Evolutionary conservation across 1,284 basidiomycete species (phyloP).

Genomic region (Apiotrichum gracile): DNA sequence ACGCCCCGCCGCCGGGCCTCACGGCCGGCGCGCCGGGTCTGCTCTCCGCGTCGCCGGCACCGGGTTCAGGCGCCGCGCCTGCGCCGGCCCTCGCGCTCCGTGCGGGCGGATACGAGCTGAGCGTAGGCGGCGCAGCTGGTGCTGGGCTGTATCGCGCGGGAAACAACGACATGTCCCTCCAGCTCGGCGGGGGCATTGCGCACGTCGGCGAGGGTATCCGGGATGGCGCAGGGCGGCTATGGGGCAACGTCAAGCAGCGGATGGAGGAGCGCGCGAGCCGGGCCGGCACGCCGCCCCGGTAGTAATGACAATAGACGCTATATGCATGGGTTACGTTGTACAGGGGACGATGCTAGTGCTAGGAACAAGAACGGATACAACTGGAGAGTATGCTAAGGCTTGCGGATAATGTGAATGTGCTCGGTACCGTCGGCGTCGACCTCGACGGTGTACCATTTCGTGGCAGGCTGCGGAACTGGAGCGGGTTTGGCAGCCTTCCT

Average conservation of each 20-base stretch:
- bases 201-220: slow-evolving; percentile 54
- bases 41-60: slow-evolving; percentile 56
- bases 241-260: slow-evolving; percentile 81
- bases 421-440: slow-evolving; percentile 5
- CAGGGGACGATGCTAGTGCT: not conserved
- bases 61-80: slow-evolving; percentile 39
- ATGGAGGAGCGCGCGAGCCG: slow-evolving; percentile 82
- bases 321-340: not conserved
- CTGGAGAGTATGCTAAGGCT: too few relatives aligned
- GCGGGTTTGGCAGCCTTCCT: not conserved
- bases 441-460: not conserved
- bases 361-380: not conserved
- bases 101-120: slow-evolving; percentile 83
- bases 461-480: not conserved
- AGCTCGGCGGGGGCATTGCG: slow-evolving; percentile 63
- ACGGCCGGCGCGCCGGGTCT: slow-evolving; percentile 53
- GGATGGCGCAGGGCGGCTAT: slow-evolving; percentile 69
- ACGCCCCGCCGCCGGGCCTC: slow-evolving; percentile 29
- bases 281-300: slow-evolving; percentile 31
- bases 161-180: slow-evolving; percentile 61
- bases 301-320: not conserved
- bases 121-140: slow-evolving; percentile 73
- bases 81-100: slow-evolving; percentile 63
- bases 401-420: slow-evolving; percentile 1
- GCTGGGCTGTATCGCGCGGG: slow-evolving; percentile 72